Conservation (phyloP, 441 rosid species). For the Croton laevigatus region DNA sequence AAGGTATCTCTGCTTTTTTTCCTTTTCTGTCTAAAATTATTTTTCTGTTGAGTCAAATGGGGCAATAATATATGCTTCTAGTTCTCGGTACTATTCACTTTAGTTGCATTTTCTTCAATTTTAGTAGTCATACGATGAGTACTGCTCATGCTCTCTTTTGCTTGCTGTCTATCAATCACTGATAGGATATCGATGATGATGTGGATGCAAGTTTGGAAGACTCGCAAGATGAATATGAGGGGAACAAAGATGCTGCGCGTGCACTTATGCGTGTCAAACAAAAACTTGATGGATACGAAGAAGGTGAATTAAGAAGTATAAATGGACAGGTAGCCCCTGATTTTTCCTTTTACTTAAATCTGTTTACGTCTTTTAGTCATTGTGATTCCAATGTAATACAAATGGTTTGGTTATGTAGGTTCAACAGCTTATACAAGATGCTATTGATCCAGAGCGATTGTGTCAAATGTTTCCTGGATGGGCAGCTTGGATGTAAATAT, state of each 20-base stretch:
- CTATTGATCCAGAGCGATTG: conserved; percentile 77
- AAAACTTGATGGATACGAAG: conserved; percentile 98
- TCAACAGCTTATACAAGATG: conserved; percentile 96
- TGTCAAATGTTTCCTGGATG: conserved; percentile 95
- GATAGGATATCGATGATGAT: conserved; percentile 74
- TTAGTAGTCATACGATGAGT: no score
- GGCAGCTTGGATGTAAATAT: conserved; percentile 83
- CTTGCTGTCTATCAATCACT: conserved; percentile 1
- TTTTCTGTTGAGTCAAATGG: not conserved
- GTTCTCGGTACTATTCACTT: not conserved
- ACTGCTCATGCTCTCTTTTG: not conserved
- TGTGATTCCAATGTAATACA: no score
- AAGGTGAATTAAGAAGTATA: conserved; percentile 90
- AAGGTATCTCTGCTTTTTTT: conserved; percentile 53
- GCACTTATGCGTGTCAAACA: conserved; percentile 95
- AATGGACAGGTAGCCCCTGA: conserved; percentile 80
- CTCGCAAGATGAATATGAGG: conserved; percentile 69
- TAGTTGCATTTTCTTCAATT: not conserved
- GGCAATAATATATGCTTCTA: not conserved
- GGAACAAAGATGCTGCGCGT: conserved; percentile 93
- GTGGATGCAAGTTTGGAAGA: conserved; percentile 66
- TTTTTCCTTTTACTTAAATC: no score
- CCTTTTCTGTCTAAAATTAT: not conserved
- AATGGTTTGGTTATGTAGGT: conserved; percentile 41
- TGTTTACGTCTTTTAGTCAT: no score